Base-by-base conservation (phyloP, 805 yeast species). In the Starmerella roubikii region DNA sequence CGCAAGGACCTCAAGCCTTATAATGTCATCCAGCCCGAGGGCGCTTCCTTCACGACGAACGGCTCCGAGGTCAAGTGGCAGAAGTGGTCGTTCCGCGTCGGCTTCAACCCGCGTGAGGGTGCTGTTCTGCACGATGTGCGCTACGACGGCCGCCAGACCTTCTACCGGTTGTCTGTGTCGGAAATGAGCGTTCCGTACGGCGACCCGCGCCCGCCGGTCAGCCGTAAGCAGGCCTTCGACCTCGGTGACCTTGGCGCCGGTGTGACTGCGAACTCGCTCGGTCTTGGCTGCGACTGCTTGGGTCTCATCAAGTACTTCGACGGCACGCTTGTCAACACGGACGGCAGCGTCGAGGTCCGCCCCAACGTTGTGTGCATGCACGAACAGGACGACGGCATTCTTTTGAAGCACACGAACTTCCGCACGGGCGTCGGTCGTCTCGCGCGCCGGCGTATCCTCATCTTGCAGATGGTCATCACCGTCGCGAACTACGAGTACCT, bases 151-250 rank as follows among this genome's bases (percentile, higher is more conserved):
- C 74, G 91, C 59, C 77, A 79, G 34, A 61, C 75, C 30, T 71
- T 79, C 54, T 79, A 81, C 68, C 70, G 91, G 60, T 58, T 78
- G 29, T 68, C 84, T 2, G 63, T 79, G 45, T 72, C 79, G 37
- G 93, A 80, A 61, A 80, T 80, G 93, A 78, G 86, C 24, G 93
- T 81, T 45, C 88, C 91, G 26, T 80, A 80, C 54, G 84, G 83
- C 56, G 86, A 79, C 57, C 83, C 85, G 53, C 70, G 86, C 59
- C 74, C 75, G 29, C 88, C 91, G 47, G 74, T 68, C 65, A 85
- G 78, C 62, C 74, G 88, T 66, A 80, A 80, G 63, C 88, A 78
- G 62, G 91, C 91, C 20, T 80, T 79, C 49, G 88, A 79, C 59
- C 65, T 79, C 54, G 88, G 88, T 58, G 88, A 80, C 57, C 72